Percentiles rank a stretch among this genome's conserved stretches.
phyloP scores from a whole-genome alignment of 805 yeast genomes.

The Kuraishia capsulata region DNA sequence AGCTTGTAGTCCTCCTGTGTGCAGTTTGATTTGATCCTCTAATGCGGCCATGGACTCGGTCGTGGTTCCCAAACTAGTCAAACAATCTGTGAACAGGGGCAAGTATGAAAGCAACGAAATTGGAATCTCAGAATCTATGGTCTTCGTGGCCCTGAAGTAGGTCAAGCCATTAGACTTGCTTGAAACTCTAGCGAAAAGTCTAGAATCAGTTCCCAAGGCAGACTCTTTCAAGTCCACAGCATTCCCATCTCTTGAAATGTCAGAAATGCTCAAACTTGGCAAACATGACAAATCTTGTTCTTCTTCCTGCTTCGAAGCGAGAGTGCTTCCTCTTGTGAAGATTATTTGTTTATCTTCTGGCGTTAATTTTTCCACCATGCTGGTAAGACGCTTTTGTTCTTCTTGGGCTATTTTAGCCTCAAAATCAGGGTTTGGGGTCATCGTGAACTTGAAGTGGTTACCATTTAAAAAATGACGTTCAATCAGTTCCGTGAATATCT shows the following conservation, averaged over 20 bases:
- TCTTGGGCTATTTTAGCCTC: slow-evolving; percentile 40
- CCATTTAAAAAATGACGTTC: slow-evolving; percentile 36
- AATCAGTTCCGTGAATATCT: slow-evolving; percentile 52
- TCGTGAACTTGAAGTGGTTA: slow-evolving; percentile 55
- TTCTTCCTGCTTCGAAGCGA: slow-evolving; percentile 56
- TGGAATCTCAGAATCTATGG: slow-evolving; percentile 48
- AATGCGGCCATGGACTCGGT: slow-evolving; percentile 63
- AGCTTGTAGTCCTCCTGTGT: slow-evolving; percentile 81
- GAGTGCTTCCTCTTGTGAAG: slow-evolving; percentile 45
- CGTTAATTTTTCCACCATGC: slow-evolving; percentile 32
- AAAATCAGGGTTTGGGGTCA: slow-evolving; percentile 61
- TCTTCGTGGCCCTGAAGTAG: slow-evolving; percentile 61
- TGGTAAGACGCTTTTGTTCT: slow-evolving; percentile 44
- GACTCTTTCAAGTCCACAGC: slow-evolving; percentile 23
- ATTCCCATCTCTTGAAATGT: slow-evolving; percentile 56
- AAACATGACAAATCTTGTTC: slow-evolving; percentile 68
- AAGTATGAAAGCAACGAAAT: slow-evolving; percentile 54
- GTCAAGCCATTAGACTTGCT: slow-evolving; percentile 67
- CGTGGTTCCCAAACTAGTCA: slow-evolving; percentile 82
- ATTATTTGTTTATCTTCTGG: slow-evolving; percentile 50
- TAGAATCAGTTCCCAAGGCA: slow-evolving; percentile 16
- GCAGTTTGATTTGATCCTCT: slow-evolving; percentile 74
- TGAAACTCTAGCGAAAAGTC: slow-evolving; percentile 20
- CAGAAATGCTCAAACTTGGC: slow-evolving; percentile 68
- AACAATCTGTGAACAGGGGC: slow-evolving; percentile 69